A percentile compares a stretch with the other conserved stretches of the same genome.
These are phyloP conservation scores for Cerioporus squamosus DNA, from an alignment of 1,284 basidiomycete species.

Conservation along the genomic window DNA sequence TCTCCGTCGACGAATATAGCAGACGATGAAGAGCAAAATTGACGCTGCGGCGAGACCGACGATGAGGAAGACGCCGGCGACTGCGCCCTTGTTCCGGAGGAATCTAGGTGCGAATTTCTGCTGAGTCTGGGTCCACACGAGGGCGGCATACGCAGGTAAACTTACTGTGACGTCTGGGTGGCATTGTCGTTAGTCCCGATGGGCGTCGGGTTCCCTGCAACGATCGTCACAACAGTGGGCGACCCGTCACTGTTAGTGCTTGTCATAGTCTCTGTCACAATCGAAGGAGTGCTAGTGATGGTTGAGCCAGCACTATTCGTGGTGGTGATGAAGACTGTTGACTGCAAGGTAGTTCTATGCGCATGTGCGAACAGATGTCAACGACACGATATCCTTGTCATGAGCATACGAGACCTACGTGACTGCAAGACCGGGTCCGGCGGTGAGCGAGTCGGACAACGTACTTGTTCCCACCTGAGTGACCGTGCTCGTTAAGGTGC, in stretches of 20 bases:
- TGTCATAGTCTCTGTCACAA: slow-evolving; percentile 59
- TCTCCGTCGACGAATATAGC: slow-evolving; percentile 68
- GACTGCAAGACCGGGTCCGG: not conserved
- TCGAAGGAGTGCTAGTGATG: slow-evolving; percentile 53
- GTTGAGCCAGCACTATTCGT: slow-evolving; percentile 59
- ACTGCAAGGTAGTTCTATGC: slow-evolving; percentile 58
- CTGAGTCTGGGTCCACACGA: not conserved
- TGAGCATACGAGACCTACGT: slow-evolving; percentile 1
- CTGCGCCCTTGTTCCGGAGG: slow-evolving; percentile 75
- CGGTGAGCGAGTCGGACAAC: not conserved
- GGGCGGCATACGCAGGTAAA: slow-evolving; percentile 8
- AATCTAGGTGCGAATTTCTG: slow-evolving; percentile 49
- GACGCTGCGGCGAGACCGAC: slow-evolving; percentile 74
- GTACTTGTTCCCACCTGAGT: not conserved
- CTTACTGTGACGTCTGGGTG: slow-evolving; percentile 48
- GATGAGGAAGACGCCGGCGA: slow-evolving; percentile 77
- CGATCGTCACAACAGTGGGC: slow-evolving; percentile 59
- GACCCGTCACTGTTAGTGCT: slow-evolving; percentile 57
- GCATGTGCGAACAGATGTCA: not conserved
- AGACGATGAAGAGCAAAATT: slow-evolving; percentile 71
- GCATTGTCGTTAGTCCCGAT: slow-evolving; percentile 47
- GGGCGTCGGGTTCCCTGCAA: slow-evolving; percentile 68
- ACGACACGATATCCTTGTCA: not conserved
- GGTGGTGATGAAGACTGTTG: slow-evolving; percentile 57
- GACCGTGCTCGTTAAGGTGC: not conserved